These are phyloP conservation scores for Malassezia brasiliensis DNA, from an alignment of 1,284 basidiomycete genomes.

Conservation along the genomic window DNA sequence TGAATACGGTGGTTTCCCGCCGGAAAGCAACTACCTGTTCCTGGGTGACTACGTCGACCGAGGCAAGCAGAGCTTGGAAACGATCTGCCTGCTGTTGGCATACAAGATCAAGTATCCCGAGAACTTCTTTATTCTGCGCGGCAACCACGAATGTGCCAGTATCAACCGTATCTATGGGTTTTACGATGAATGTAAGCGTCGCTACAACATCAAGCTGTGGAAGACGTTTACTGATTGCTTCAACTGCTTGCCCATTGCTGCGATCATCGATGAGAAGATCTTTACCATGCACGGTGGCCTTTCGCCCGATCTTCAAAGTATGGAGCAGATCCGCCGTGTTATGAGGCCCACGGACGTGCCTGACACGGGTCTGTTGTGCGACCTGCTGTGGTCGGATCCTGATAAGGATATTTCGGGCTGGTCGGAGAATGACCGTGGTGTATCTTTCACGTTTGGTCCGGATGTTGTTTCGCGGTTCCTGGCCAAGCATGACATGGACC, in stretches of 20 bases:
- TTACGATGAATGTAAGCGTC: conserved; percentile 95
- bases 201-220: conserved; percentile 96
- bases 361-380: conserved; percentile 93
- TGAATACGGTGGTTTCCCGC: conserved; percentile 88
- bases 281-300: conserved; percentile 79
- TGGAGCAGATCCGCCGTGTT: conserved; percentile 98
- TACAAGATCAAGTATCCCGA: conserved; percentile 99
- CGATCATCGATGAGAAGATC: conserved; percentile 94
- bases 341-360: conserved; percentile 99
- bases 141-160: conserved; percentile 88
- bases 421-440: conserved; percentile 98
- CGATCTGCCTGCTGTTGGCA: conserved; percentile 72
- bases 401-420: conserved; percentile 99
- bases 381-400: conserved; percentile 96
- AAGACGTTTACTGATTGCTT: conserved; percentile 96
- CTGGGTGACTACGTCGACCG: conserved; percentile 90
- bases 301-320: conserved; percentile 92
- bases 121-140: conserved; percentile 90
- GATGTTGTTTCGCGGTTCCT: conserved; percentile 95
- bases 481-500: conserved; percentile 96
- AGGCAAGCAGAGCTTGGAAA: conserved; percentile 87
- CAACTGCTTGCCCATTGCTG: conserved; percentile 88
- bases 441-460: conserved; percentile 95
- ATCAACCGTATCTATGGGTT: conserved; percentile 94
- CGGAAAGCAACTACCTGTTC: conserved; percentile 93